phyloP scores from a whole-genome alignment of 2,329 filamentous ascomycete genomes.

The Emmonsiellopsis sp. region DNA sequence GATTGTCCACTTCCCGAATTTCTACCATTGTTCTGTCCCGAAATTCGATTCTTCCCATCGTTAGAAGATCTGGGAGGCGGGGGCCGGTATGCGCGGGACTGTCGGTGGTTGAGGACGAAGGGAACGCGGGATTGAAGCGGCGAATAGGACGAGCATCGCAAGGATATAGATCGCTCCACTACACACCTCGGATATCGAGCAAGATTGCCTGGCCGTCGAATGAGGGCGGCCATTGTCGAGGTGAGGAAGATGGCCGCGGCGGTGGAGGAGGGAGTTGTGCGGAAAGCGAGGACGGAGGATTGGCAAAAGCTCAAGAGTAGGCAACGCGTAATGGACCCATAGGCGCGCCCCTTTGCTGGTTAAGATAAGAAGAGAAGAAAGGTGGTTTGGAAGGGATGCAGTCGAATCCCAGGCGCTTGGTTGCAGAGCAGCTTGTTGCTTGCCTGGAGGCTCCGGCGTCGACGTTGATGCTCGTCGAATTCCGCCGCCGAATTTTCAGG shows the following conservation, averaged over 20 bases:
- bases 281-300: slow-evolving; percentile 15
- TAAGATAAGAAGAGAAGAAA: neutral
- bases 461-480: neutral
- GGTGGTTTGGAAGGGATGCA: neutral
- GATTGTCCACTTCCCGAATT: neutral
- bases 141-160: slow-evolving; percentile 30
- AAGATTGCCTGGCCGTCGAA: slow-evolving; percentile 58
- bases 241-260: slow-evolving; percentile 20
- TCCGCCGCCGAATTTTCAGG: slow-evolving; percentile 7
- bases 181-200: slow-evolving; percentile 53
- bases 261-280: slow-evolving; percentile 15
- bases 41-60: neutral
- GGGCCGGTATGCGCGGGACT: slow-evolving; percentile 30
- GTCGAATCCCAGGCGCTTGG: neutral
- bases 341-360: slow-evolving; percentile 7
- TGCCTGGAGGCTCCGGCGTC: neutral
- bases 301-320: slow-evolving; percentile 12
- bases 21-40: neutral
- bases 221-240: slow-evolving; percentile 55
- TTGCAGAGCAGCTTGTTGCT: neutral
- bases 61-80: slow-evolving; percentile 19
- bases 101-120: slow-evolving; percentile 25
- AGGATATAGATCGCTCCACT: slow-evolving; percentile 42
- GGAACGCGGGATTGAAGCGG: slow-evolving; percentile 30
- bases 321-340: slow-evolving; percentile 21